Conservation (phyloP, 768 basidiomycete genomes). For the Mrakia gelida region DNA sequence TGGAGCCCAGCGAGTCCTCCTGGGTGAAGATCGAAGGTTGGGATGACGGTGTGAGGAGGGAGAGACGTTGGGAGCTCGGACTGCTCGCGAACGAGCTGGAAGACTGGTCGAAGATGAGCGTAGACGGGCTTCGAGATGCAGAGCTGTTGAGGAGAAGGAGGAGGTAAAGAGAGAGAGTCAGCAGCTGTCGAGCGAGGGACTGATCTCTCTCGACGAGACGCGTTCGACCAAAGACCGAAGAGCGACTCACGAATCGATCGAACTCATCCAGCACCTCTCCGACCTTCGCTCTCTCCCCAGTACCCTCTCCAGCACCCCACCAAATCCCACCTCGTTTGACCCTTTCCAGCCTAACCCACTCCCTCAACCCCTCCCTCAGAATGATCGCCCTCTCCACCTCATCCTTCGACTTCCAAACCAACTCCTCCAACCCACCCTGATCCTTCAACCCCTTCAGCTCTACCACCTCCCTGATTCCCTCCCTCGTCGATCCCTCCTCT, state of each 20-base stretch:
- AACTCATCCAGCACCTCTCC: constrained; percentile 4
- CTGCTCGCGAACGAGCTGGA: constrained; percentile 7
- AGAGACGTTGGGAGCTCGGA: constrained; percentile 6
- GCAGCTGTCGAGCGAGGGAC: background rate
- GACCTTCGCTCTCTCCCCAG: constrained; percentile 1
- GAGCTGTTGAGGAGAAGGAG: background rate
- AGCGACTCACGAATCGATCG: constrained; percentile 11
- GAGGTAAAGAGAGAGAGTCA: background rate
- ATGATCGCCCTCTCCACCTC: constrained; percentile 1
- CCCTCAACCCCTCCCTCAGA: background rate
- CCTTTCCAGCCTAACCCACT: constrained; percentile 3
- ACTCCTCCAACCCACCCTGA: constrained; percentile 8
- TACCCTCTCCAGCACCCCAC: constrained; percentile 2
- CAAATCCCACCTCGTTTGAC: background rate
- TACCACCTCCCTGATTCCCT: background rate
- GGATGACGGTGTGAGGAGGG: constrained; percentile 10
- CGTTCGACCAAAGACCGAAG: background rate
- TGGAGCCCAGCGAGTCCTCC: background rate
- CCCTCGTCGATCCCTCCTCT: constrained; percentile 13
- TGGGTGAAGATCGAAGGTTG: constrained; percentile 9
- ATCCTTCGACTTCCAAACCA: constrained; percentile 4
- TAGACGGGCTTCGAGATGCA: constrained; percentile 17
- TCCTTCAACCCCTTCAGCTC: constrained; percentile 9
- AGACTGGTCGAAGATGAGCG: constrained; percentile 3
- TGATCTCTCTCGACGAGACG: background rate